Base-by-base conservation (phyloP, 352 stramenopile genomes). In the Globisporangium polare region DNA sequence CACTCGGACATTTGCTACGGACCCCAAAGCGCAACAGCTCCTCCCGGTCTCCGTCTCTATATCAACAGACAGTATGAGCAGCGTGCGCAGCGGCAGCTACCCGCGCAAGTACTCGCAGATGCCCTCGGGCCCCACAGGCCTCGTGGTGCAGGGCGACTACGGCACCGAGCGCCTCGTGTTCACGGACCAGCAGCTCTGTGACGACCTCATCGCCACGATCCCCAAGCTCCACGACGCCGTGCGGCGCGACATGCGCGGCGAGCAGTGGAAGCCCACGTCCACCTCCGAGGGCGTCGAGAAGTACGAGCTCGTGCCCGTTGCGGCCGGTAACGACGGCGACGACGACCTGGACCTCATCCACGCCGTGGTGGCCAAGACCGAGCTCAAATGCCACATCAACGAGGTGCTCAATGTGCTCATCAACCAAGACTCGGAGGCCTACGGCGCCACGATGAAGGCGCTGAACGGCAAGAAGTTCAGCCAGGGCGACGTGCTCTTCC, bases 381-480 rank as follows among this genome's bases (percentile, higher is more conserved):
- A 82, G 67, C 63, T 90, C 18, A 65, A 60, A 0, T 88, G 74
- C 56, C 78, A 88, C 60, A 46, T 90, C 54, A 88, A 90, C 45
- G 80, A 90, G 29, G 74, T 81, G n/a, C 58, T 88, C 37, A 88
- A 75, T 49, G 77, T 88, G 50, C 45, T 89, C 33, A 39, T 83
- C 7, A 69, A 83, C 37, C 68, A 68, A 20, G 66, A 86, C n/a
- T 76, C 77, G 52, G 53, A 69, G 18, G 64, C 61, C 26, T 86
- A 83, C 45, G 68, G 78, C 27, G 65, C 69, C 20, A 79, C 77
- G 10, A 86, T 87, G 77, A 66, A 73, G 53, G 62, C 75, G 26
- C 54, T 90, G 20, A 78, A 69, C 46, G 79, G 76, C 7, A 75
- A 73, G 27, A 72, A 74, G 20, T 86, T 88, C 64, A 76, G 75